Evolutionary conservation across 768 basidiomycete species (phyloP).

Genomic region (Stropharia rugosoannulata): DNA sequence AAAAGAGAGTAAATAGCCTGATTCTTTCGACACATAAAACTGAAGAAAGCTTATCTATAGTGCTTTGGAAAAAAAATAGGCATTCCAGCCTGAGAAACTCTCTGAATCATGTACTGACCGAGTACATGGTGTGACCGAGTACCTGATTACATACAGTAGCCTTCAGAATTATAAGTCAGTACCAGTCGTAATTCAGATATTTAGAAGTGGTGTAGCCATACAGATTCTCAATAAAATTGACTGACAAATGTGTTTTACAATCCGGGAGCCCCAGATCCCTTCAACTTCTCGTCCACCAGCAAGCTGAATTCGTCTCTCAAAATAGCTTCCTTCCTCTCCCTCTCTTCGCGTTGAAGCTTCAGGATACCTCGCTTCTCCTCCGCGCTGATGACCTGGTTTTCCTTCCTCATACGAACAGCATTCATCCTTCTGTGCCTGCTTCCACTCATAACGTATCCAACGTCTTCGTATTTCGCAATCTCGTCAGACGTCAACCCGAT

Average conservation of each 20-base stretch:
- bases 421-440: conserved; percentile 96
- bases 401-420: conserved; percentile 97
- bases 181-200: no score
- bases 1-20: no score
- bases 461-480: conserved; percentile 84
- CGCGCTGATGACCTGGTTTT: conserved; percentile 98
- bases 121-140: no score
- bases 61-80: no score
- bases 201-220: no score
- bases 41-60: no score
- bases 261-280: conserved; percentile 27
- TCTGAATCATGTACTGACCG: no score
- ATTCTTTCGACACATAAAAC: no score
- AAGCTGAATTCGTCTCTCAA: conserved; percentile 89
- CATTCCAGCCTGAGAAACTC: no score
- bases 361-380: conserved; percentile 97
- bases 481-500: conserved; percentile 89
- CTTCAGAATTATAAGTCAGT: no score
- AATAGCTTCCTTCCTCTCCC: conserved; percentile 85
- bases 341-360: conserved; percentile 93
- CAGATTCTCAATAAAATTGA: background rate
- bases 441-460: conserved; percentile 98
- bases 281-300: conserved; percentile 75
- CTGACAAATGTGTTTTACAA: background rate
- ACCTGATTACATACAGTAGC: no score